Evolutionary conservation across 495 filamentous ascomycete genomes (phyloP).

Genomic region (Tuber brumale): DNA sequence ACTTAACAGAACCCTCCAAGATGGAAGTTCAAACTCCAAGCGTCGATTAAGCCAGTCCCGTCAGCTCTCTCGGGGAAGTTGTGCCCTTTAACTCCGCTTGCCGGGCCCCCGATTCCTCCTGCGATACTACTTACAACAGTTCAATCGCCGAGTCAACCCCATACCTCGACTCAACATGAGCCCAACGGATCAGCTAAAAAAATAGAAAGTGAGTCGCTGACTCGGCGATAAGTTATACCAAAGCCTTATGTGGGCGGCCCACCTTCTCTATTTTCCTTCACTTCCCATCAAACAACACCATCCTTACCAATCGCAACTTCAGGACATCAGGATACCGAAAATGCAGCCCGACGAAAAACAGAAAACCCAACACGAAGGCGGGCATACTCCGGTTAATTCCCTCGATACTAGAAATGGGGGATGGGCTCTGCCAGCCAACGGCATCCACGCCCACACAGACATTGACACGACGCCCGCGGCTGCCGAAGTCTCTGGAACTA

Average conservation of each 20-base stretch:
- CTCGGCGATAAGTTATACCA: background rate
- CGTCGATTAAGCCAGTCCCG: background rate
- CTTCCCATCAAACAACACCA: background rate
- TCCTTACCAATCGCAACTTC: background rate
- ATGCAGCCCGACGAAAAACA: background rate
- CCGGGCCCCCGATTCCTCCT: background rate
- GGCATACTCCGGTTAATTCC: background rate
- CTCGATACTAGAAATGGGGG: background rate
- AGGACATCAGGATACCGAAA: background rate
- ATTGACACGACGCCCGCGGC: accelerated
- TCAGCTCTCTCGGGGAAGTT: background rate
- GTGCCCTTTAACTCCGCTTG: background rate
- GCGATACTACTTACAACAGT: background rate
- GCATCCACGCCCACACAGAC: background rate
- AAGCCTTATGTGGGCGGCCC: background rate
- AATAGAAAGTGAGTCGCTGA: background rate
- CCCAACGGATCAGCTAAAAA: background rate
- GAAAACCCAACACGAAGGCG: background rate
- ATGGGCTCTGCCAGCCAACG: background rate
- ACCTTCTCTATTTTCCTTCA: background rate
- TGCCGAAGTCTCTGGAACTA: background rate
- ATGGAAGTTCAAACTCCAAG: background rate
- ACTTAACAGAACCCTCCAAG: accelerated
- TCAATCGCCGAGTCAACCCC: background rate
- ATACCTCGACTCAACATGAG: background rate